Base-by-base conservation (phyloP, 2,329 filamentous ascomycete species). In the Xylaria hypoxylon region DNA sequence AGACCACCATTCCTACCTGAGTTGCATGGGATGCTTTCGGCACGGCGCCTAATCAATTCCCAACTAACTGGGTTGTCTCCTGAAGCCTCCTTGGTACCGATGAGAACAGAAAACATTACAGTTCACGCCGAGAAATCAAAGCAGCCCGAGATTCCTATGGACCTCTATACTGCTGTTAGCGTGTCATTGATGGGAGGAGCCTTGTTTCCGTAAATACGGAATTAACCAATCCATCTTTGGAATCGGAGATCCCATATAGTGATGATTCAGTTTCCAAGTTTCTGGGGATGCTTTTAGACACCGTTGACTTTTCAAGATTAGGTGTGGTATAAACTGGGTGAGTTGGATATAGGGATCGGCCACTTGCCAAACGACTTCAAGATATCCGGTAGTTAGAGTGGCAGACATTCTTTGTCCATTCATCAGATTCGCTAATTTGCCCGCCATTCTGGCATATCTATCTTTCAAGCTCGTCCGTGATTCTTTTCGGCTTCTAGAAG, bases 401-500 rank as follows among this genome's bases (percentile, higher is more conserved):
- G 22, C 35, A 45, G 24, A 17, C 42, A 24, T 31, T n/a, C 17
- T 33, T 50, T n/a, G 42, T 6, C 33, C 11, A 8, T 10, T 38
- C 8, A 38, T 22, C n/a, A 28, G 13, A 42, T 44, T n/a, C 22
- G 24, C n/a, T 48, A 60, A 51, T 33, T 60, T 52, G 22, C 48
- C 62, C 47, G 42, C 40, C 7, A 22, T 8, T 40, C 38, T 47
- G 45, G 26, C 45, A 26, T 28, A 28, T 48, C 38, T 13, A 52
- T 42, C 31, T 26, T 58, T 28, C 47, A 57, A 42, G 52, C 59
- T 53, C 52, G 47, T 57, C 52, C 44, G 52, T 58, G 35, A 40
- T 62, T 58, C 38, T 42, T 26, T 48, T 33, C 56, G 64, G 61
- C 55, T 64, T 53, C 58, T 60, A 52, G 45, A 59, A 67, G 51